Evolutionary conservation across 306 rosid genomes (phyloP), one percentile per base, ranked within the genome.

Genomic region (Corylus americana): DNA sequence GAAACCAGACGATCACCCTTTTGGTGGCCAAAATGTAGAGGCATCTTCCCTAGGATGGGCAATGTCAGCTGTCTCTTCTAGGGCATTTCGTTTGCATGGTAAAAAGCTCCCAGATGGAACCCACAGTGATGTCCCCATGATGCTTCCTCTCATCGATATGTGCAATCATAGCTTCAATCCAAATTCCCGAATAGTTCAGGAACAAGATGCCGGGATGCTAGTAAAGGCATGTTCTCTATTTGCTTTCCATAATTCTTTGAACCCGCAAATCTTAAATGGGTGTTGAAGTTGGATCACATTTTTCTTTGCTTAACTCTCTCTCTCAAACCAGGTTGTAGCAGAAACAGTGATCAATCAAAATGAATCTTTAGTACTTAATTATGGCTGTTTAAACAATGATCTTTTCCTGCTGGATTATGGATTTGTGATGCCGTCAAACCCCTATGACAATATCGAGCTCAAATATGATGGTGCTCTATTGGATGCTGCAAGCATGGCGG

Each of bases 21-120:
- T 95, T 83, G 84, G 88, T 79, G 96, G 91, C 63, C 96, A 85
- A 89, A 87, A 83, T 76, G 94, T 95, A 67, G 92, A 87, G 85
- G 97, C 98, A 45, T 92, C 98, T 37, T 88, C 98, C 73, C 91
- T 95, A 58, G 98, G 98, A 79, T 95, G 98, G 98, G 98, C 97
- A 51, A 92, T 95, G 98, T 89, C 98, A 68, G 96, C 98, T 25
- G 98, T 95, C 78, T 95, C 96, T 8, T 91, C 96, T 25, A 87
- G 98, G 84, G 98, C 98, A 71, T 95, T 92, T 79, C 89, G 90
- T 74, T 85, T 95, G 50, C 77, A 92, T 67, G 96, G 91, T 77
- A 82, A 88, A 85, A 92, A 76, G 87, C 79, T 76, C 72, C 70
- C 85, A 44, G 87, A 85, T 85, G 93, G 91, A 45, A 70, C 51